These are phyloP conservation scores for Dendrostoma leiphaemia DNA, from an alignment of 2,329 filamentous ascomycete genomes.

Conservation along the genomic window DNA sequence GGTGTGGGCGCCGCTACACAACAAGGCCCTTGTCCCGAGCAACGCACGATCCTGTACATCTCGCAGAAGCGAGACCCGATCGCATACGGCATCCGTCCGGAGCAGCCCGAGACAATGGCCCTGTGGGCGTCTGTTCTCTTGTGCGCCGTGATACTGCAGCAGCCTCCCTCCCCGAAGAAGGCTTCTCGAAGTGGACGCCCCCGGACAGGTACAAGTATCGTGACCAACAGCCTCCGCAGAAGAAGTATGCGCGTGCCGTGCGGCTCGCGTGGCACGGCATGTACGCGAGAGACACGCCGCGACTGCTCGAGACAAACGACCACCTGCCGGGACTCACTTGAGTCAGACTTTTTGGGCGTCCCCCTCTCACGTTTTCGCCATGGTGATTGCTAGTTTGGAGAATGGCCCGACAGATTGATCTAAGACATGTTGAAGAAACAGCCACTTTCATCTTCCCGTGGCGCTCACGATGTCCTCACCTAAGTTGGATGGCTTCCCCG, in stretches of 20 bases:
- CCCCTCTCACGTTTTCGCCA: background rate
- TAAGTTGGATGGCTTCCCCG: background rate
- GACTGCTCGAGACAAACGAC: background rate
- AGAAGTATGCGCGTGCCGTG: too few species aligned
- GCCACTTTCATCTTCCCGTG: background rate
- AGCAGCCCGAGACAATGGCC: background rate
- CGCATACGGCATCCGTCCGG: background rate
- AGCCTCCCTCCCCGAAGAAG: background rate
- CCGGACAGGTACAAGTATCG: background rate
- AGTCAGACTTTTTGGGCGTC: background rate
- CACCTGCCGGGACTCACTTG: background rate
- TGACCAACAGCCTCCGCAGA: too few species aligned
- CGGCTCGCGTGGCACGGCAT: constrained; percentile 7
- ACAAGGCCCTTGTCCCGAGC: background rate
- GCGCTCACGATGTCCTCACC: background rate
- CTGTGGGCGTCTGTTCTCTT: background rate
- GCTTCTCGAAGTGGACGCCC: too few species aligned
- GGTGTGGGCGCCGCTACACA: background rate
- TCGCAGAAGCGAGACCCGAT: constrained; percentile 9
- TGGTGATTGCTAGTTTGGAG: background rate
- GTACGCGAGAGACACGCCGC: background rate
- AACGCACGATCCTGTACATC: constrained; percentile 7
- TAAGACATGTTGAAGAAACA: background rate
- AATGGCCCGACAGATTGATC: background rate
- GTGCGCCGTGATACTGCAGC: constrained; percentile 1